Evolutionary conservation across 2,329 filamentous ascomycete species (phyloP), one percentile per base, ranked within the genome.

Genomic region (Amphichorda felina): DNA sequence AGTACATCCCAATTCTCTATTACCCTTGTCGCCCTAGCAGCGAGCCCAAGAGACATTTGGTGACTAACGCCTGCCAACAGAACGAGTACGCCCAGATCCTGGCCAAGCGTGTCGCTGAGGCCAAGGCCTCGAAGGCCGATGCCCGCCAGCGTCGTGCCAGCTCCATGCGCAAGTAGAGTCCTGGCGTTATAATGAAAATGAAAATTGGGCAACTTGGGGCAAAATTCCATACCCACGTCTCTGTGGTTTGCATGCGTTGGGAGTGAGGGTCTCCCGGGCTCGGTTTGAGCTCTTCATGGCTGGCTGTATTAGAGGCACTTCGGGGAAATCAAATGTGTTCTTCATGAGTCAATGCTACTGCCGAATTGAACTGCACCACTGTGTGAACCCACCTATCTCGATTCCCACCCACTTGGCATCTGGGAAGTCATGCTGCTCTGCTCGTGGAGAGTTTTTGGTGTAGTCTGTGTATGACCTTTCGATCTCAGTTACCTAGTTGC

Each of bases 31-130:
- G n/a, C n/a, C 31, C 37, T 19, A 37, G 26, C 36, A n/a, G 3
- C 17, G 24, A 33, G 5, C 27, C 27, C 7, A 7, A 29, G 13
- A 14, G 11, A 21, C 10, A 33, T 31, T 6, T 27, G n/a, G 41
- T 46, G 34, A 47, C 63, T 66, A 54, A 70, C 52, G 11, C 27
- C n/a, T 35, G 21, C 18, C 10, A 10, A 35, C 53, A 96, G 89
- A 88, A 85, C 72, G 91, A 98, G 72, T 98, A 98, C 69, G 81
- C 88, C 54, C 79, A 89, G 69, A 68, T 96, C 65, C 78, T 98
- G 46, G 86, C 91, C 72, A 93, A 91, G 83, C 91, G 91, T 72
- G 85, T 96, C 58, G 73, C 79, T 61, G 91, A 98, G 75, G 83
- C 87, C 73, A 94, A 95, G 79, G 73, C 82, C 61, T 80, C 82